These are phyloP conservation scores for Senna tora DNA, from an alignment of 306 rosid genomes.

Conservation along the genomic window DNA sequence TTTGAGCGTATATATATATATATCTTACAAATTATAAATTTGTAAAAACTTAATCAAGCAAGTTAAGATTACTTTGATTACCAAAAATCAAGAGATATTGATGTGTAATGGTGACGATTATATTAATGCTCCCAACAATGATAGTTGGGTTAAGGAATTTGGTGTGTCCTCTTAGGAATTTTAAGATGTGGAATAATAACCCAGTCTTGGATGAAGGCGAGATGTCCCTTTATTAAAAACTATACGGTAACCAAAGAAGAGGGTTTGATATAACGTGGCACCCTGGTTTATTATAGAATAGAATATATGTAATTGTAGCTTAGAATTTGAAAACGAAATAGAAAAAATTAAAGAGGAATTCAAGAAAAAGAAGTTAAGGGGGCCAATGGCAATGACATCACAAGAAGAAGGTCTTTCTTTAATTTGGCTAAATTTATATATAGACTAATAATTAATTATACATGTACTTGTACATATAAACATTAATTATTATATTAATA, in stretches of 20 bases:
- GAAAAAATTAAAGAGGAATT: conserved; percentile 26
- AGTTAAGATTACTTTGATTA: background rate
- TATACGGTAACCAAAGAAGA: conserved; percentile 40
- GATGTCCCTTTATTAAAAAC: conserved; percentile 44
- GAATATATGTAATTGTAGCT: conserved; percentile 6
- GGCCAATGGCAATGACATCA: conserved; percentile 38
- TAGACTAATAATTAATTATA: background rate
- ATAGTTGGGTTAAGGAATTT: conserved; percentile 5
- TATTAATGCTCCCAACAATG: background rate
- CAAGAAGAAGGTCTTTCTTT: background rate
- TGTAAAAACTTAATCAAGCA: background rate
- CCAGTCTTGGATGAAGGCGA: conserved; percentile 43
- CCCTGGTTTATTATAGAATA: conserved; percentile 28
- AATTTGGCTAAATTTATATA: conserved; percentile 16
- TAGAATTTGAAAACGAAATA: conserved; percentile 13
- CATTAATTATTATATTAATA: too few species aligned
- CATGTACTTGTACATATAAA: background rate
- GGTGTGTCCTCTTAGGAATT: background rate
- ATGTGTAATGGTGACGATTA: too few species aligned
- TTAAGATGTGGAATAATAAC: conserved; percentile 4
- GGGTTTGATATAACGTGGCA: conserved; percentile 38
- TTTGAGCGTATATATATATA: too few species aligned
- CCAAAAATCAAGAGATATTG: too few species aligned
- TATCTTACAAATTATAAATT: too few species aligned
- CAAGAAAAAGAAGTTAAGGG: conserved; percentile 20